These are phyloP conservation scores for Cephaloascus fragrans DNA, from an alignment of 805 yeast species.

Conservation along the genomic window DNA sequence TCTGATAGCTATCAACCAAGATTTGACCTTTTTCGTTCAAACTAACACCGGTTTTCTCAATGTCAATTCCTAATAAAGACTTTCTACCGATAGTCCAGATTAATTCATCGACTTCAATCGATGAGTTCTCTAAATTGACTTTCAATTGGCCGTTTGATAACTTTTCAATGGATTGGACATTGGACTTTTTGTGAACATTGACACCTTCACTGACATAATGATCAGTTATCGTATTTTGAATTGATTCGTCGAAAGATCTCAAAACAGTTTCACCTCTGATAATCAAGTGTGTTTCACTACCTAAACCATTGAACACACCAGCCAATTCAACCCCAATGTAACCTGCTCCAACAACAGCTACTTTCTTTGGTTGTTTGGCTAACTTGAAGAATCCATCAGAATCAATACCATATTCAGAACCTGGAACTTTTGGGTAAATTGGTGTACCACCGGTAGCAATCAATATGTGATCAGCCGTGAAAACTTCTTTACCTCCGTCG, in stretches of 20 bases:
- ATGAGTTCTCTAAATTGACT: constrained; percentile 32
- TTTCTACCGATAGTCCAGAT: constrained; percentile 94
- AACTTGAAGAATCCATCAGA: constrained; percentile 89
- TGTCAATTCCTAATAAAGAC: constrained; percentile 63
- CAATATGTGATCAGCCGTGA: constrained; percentile 73
- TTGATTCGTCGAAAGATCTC: constrained; percentile 76
- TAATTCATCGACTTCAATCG: constrained; percentile 58
- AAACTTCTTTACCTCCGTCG: constrained; percentile 48
- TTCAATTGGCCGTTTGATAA: constrained; percentile 38
- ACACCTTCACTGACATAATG: constrained; percentile 76
- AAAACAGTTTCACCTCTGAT: constrained; percentile 88
- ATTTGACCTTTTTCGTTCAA: constrained; percentile 52
- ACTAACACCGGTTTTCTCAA: constrained; percentile 68
- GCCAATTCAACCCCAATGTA: constrained; percentile 94
- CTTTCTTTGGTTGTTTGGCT: constrained; percentile 77
- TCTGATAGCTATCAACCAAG: constrained; percentile 80
- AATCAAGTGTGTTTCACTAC: constrained; percentile 76
- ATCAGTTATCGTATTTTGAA: constrained; percentile 72
- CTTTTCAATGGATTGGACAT: constrained; percentile 39
- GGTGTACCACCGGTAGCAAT: constrained; percentile 94
- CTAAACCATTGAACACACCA: constrained; percentile 86
- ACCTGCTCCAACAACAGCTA: constrained; percentile 96
- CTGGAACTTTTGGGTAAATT: constrained; percentile 62
- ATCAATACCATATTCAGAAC: constrained; percentile 73
- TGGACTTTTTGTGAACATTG: constrained; percentile 60